These are phyloP conservation scores for Mesotaenium endlicherianum DNA, from an alignment of 139 green algal genomes.

Conservation along the genomic window DNA sequence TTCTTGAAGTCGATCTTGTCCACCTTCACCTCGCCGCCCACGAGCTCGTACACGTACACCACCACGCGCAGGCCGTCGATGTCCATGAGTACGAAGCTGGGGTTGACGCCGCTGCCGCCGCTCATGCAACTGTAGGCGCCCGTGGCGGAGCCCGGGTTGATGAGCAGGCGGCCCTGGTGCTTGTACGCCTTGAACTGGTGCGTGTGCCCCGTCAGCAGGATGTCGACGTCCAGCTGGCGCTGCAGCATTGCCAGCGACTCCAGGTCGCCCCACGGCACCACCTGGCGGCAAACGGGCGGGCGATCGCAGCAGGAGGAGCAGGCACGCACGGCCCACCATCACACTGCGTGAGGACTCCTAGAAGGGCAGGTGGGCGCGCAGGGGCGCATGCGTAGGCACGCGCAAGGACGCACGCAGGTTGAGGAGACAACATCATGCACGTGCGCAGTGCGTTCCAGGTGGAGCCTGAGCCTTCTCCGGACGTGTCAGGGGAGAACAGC, in stretches of 20 bases:
- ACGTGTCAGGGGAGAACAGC: too few relatives aligned
- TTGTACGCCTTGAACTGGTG: constrained; percentile 75
- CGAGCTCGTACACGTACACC: constrained; percentile 93
- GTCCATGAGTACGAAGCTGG: constrained; percentile 94
- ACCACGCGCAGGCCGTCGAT: constrained; percentile 76
- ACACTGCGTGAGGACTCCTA: too few relatives aligned
- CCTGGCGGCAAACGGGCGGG: constrained; percentile 18
- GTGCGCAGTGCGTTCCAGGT: too few relatives aligned
- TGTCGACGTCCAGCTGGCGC: constrained; percentile 82
- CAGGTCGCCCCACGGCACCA: constrained; percentile 80
- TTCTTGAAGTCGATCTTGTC: constrained; percentile 56
- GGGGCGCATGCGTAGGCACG: too few relatives aligned
- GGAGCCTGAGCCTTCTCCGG: too few relatives aligned
- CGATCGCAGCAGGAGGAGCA: neutral
- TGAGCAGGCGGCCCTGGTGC: constrained; percentile 76
- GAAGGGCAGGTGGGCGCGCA: too few relatives aligned
- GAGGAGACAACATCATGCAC: too few relatives aligned
- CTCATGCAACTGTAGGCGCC: constrained; percentile 72
- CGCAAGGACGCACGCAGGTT: too few relatives aligned
- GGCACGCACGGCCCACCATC: too few relatives aligned
- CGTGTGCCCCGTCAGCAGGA: constrained; percentile 90
- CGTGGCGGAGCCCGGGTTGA: constrained; percentile 92
- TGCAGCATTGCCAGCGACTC: constrained; percentile 77
- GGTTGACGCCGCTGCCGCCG: constrained; percentile 46
- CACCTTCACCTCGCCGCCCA: constrained; percentile 58